Evolutionary conservation across 371 early-diverging fungal species (phyloP).

Genomic region (Actinomucor elegans): DNA sequence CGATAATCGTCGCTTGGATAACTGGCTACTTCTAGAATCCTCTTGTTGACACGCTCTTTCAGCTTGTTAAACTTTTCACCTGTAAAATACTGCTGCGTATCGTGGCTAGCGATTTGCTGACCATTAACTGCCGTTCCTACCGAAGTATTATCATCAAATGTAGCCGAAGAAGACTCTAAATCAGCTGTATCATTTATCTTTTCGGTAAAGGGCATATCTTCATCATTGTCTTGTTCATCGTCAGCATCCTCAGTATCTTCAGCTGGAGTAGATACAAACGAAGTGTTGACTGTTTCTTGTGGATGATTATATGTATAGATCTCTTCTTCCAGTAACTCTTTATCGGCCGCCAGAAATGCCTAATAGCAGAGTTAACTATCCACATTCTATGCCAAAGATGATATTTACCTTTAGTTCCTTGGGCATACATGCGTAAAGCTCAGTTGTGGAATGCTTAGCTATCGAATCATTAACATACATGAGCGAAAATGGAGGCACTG

Average conservation of each 20-base stretch:
- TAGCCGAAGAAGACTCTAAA: slow-evolving; percentile 6
- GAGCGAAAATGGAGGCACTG: slow-evolving; percentile 26
- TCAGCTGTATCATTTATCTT: no score
- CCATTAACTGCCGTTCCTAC: slow-evolving; percentile 25
- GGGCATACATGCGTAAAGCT: slow-evolving; percentile 20
- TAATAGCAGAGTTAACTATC: background rate
- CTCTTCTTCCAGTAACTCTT: slow-evolving; percentile 23
- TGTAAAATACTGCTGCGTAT: slow-evolving; percentile 1
- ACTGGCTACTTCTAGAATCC: slow-evolving; percentile 4
- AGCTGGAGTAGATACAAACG: background rate
- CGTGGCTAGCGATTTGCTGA: background rate
- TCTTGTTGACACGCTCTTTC: slow-evolving; percentile 14
- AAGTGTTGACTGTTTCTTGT: background rate
- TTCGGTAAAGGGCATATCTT: slow-evolving; percentile 8
- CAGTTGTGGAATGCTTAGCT: slow-evolving; percentile 7
- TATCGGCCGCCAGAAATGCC: slow-evolving; percentile 31
- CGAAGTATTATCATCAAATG: slow-evolving; percentile 21
- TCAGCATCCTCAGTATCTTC: background rate
- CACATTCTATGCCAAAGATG: background rate
- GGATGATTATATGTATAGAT: slow-evolving; percentile 9
- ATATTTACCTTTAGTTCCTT: slow-evolving; percentile 23
- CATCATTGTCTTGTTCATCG: background rate
- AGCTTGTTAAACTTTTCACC: slow-evolving; percentile 12
- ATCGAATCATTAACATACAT: slow-evolving; percentile 28
- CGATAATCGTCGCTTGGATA: slow-evolving; percentile 25